Evolutionary conservation across 2,329 filamentous ascomycete genomes (phyloP), one percentile per base, ranked within the genome.

Genomic region (Ophiostoma australiae): DNA sequence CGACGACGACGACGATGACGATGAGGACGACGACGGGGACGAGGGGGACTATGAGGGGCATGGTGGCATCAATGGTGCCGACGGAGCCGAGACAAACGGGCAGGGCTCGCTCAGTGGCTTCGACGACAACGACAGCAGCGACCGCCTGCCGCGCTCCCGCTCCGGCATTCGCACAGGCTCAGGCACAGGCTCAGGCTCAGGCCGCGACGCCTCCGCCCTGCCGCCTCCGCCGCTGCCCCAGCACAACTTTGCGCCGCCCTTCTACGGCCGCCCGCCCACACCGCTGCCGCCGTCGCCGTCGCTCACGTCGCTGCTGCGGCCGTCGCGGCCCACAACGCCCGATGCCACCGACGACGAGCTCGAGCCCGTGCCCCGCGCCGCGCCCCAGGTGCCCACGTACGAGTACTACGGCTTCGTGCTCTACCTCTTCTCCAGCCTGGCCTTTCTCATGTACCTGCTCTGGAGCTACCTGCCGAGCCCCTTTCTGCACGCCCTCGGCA

Each of bases 361-460:
- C 52, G 85, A 89, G 76, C 90, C 86, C 1, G 88, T 97, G 23
- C 92, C 94, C 6, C 90, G 93, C 71, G 94, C 93, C 1, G 90
- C 90, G 70, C 95, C 95, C 1, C 93, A 95, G 78, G 94, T 99
- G 2, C 95, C 95, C n/a, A 99, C 95, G 0, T 98, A 99, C 82
- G 95, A 99, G 79, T 99, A 98, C 86, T 98, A 98, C 79, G 95
- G 95, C 78, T 99, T 99, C 81, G 94, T 97, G 70, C 87, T 99
- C 68, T 98, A 99, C 82, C 86, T 99, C 55, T 92, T 94, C 78
- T 94, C 91, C 73, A 92, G 90, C 31, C 84, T 95, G 69, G 89
- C 89, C 1, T 98, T 98, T 78, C 83, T 91, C 78, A 84, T 87
- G 77, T 91, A 88, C 79, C 82, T 90, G 17, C 82, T 90, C 13